A percentile compares a stretch with the other conserved stretches of the same genome.
These are phyloP conservation scores for Claviceps humidiphila DNA, from an alignment of 2,329 filamentous ascomycete species.

Conservation along the genomic window DNA sequence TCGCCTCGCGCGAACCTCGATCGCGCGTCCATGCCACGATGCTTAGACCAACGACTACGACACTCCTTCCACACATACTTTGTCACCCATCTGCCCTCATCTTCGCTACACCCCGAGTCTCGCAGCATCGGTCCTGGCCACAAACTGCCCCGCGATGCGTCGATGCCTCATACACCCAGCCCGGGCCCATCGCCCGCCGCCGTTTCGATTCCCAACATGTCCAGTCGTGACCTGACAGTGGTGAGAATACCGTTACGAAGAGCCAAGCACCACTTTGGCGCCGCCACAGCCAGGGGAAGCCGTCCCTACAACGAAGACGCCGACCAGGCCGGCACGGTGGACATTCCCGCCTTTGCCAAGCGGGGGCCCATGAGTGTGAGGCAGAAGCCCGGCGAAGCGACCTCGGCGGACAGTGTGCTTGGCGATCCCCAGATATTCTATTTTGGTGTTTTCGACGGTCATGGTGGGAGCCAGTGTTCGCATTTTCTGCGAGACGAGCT, in stretches of 20 bases:
- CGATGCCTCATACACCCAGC: constrained; percentile 56
- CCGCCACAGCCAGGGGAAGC: constrained; percentile 63
- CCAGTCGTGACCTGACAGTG: constrained; percentile 69
- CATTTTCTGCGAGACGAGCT: constrained; percentile 73
- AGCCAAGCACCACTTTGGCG: constrained; percentile 93
- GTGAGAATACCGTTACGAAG: constrained; percentile 87
- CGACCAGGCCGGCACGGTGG: constrained; percentile 86
- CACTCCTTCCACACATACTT: constrained; percentile 83
- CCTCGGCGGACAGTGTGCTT: constrained; percentile 59
- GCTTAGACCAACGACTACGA: constrained; percentile 4
- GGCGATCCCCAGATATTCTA: constrained; percentile 97
- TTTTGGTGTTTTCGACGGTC: constrained; percentile 92
- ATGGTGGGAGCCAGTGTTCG: constrained; percentile 81
- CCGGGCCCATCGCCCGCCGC: constrained; percentile 42
- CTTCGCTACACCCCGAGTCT: constrained; percentile 81
- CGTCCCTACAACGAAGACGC: constrained; percentile 87
- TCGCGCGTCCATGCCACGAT: background rate
- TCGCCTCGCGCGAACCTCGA: constrained; percentile 1
- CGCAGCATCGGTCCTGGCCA: constrained; percentile 54
- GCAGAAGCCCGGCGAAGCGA: constrained; percentile 44
- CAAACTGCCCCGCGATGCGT: constrained; percentile 75
- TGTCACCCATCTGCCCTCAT: constrained; percentile 87
- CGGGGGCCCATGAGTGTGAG: constrained; percentile 54
- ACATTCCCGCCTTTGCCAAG: constrained; percentile 85
- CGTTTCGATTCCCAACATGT: constrained; percentile 45